phyloP scores from a whole-genome alignment of 2,329 filamentous ascomycete species.

The Diaporthe citriasiana region DNA sequence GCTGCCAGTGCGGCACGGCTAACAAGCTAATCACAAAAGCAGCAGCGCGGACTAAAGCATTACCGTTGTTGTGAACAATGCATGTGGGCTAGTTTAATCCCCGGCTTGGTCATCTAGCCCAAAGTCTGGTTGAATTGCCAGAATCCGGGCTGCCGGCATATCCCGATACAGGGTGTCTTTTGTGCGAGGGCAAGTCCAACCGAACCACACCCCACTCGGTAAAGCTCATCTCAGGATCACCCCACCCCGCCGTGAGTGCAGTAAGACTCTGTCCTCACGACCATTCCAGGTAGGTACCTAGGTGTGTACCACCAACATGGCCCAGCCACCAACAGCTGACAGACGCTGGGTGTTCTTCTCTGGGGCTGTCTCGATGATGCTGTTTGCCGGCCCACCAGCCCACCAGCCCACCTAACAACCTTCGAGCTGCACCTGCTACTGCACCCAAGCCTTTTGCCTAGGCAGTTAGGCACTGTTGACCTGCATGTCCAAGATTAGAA shows the following conservation, averaged over 20 bases:
- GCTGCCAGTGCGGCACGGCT: too few species aligned
- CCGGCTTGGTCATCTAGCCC: conserved; percentile 2
- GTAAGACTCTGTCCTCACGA: conserved; percentile 20
- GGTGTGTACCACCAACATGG: background rate
- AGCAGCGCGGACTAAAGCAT: too few species aligned
- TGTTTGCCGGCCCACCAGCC: background rate
- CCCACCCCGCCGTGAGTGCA: background rate
- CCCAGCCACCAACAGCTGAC: conserved; percentile 19
- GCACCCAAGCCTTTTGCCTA: conserved; percentile 31
- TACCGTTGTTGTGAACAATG: too few species aligned
- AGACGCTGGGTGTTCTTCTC: background rate
- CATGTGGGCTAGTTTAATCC: background rate
- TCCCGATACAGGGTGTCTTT: conserved; percentile 16
- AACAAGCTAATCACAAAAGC: too few species aligned
- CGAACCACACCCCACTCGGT: background rate
- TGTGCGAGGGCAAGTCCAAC: background rate
- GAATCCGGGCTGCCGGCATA: conserved; percentile 11
- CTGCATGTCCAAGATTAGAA: conserved; percentile 37
- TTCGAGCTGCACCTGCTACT: conserved; percentile 15
- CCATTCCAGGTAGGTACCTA: too few species aligned
- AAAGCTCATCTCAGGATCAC: conserved; percentile 17
- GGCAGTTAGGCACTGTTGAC: conserved; percentile 16
- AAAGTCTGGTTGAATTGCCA: conserved; percentile 4
- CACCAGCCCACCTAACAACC: conserved; percentile 20
- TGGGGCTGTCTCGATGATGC: background rate